Percentiles rank a stretch among this genome's conserved stretches.
Evolutionary conservation across 2,329 filamentous ascomycete genomes (phyloP).

Genomic region (Talaromyces islandicus): DNA sequence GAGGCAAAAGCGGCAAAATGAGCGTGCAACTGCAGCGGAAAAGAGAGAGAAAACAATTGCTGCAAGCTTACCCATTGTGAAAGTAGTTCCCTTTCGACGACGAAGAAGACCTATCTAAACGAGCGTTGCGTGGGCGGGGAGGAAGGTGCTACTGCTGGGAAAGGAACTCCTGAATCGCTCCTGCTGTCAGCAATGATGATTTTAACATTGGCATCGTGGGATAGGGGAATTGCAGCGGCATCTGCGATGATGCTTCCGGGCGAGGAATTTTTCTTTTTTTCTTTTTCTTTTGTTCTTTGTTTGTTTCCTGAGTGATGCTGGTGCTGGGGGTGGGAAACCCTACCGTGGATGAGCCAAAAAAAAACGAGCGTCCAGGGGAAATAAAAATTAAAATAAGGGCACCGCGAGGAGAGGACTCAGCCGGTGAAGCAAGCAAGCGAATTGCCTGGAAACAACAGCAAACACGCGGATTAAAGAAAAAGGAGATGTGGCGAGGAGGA

Average conservation of each 20-base stretch:
- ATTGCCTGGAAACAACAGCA: constrained; percentile 1
- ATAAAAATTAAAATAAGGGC: not conserved
- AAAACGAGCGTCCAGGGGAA: constrained; percentile 1
- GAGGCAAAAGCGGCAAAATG: not conserved
- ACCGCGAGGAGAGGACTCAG: constrained; percentile 1
- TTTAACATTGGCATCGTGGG: not conserved
- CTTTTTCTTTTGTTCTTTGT: too few relatives aligned
- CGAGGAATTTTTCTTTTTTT: not conserved
- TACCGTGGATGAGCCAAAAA: constrained; percentile 2
- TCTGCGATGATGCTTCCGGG: not conserved
- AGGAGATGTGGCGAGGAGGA: not conserved
- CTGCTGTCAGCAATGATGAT: not conserved
- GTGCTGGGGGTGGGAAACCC: not conserved
- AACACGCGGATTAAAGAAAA: constrained; percentile 2
- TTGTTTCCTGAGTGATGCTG: too few relatives aligned
- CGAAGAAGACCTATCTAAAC: not conserved
- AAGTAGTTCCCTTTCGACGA: not conserved
- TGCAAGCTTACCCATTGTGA: not conserved
- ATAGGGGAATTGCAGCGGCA: not conserved
- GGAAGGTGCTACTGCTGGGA: not conserved
- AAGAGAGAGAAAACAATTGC: not conserved
- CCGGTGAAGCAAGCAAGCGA: not conserved
- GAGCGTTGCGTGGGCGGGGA: not conserved
- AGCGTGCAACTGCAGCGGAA: not conserved
- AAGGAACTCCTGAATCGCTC: not conserved